Evolutionary conservation across 345 rosid genomes (phyloP).

Genomic region (Diplotaxis tenuifolia): DNA sequence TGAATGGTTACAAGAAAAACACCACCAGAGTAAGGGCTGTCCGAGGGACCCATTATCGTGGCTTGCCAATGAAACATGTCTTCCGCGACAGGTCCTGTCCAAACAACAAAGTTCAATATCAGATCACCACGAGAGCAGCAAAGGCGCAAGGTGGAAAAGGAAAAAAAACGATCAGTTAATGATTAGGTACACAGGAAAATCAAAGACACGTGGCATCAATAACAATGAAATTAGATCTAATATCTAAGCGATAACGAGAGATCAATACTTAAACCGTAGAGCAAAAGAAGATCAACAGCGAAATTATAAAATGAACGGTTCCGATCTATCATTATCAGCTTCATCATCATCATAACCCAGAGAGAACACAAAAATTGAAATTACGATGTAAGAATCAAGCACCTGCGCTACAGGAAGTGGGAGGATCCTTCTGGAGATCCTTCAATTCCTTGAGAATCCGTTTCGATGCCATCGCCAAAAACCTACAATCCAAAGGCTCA

Average conservation of each 20-base stretch:
- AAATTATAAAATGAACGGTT: neutral
- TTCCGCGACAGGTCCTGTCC: slow-evolving; percentile 74
- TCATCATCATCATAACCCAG: neutral
- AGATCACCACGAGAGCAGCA: neutral
- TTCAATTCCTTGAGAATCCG: slow-evolving; percentile 85
- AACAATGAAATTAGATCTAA: slow-evolving; percentile 9
- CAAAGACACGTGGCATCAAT: neutral
- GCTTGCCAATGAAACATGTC: slow-evolving; percentile 94
- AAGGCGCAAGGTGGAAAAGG: neutral
- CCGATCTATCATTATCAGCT: too few relatives aligned
- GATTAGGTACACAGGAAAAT: neutral
- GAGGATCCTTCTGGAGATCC: slow-evolving; percentile 81
- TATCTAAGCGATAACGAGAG: neutral
- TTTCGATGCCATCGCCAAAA: slow-evolving; percentile 63
- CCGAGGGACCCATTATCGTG: slow-evolving; percentile 82
- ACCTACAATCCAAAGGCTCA: slow-evolving; percentile 23
- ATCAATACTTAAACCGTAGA: slow-evolving; percentile 1
- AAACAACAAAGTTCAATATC: neutral
- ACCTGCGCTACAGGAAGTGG: slow-evolving; percentile 84
- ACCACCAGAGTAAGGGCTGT: slow-evolving; percentile 77
- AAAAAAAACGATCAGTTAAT: neutral
- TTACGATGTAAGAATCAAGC: neutral
- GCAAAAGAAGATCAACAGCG: neutral
- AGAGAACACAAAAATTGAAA: neutral
- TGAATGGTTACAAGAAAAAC: slow-evolving; percentile 75